A percentile compares a stretch with the other conserved stretches of the same genome.
Evolutionary conservation across 768 basidiomycete species (phyloP).

Genomic region (Tylopilus plumbeoviolaceoides): DNA sequence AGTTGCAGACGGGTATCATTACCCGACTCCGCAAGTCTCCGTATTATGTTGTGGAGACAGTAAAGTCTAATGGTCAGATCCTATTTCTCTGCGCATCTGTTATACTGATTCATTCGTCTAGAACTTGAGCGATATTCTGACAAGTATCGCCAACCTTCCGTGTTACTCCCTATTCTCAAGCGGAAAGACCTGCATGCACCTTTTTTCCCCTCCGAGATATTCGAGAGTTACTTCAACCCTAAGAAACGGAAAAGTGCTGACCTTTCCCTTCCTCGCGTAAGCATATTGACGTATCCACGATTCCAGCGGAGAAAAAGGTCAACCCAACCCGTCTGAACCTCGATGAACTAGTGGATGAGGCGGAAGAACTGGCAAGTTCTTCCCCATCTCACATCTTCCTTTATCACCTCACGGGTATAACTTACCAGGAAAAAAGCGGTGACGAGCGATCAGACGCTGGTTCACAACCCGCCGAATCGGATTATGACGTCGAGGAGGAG

Average conservation of each 20-base stretch:
- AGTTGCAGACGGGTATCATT: conserved; percentile 64
- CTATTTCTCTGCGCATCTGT: neutral
- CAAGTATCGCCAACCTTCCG: conserved; percentile 65
- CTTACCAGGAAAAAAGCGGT: conserved; percentile 59
- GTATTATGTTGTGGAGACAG: conserved; percentile 71
- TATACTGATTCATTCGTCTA: conserved; percentile 24
- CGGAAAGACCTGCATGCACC: conserved; percentile 65
- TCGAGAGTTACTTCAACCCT: conserved; percentile 78
- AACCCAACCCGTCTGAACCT: conserved; percentile 50
- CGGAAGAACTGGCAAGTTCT: conserved; percentile 48
- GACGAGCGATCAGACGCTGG: conserved; percentile 66
- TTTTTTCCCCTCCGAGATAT: conserved; percentile 75
- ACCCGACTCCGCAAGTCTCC: conserved; percentile 61
- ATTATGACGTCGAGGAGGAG: conserved; percentile 87
- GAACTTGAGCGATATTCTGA: conserved; percentile 82
- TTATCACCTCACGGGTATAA: neutral
- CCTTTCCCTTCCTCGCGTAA: too few relatives aligned
- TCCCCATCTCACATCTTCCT: neutral
- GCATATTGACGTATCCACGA: neutral
- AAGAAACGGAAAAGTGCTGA: conserved; percentile 50
- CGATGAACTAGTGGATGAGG: conserved; percentile 65
- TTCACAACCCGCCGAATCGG: conserved; percentile 61
- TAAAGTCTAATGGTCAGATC: conserved; percentile 54
- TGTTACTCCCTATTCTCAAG: conserved; percentile 63
- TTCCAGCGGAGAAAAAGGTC: conserved; percentile 29